Evolutionary conservation across 306 rosid species (phyloP), one percentile per base, ranked within the genome.

Genomic region (Lotus japonicus): DNA sequence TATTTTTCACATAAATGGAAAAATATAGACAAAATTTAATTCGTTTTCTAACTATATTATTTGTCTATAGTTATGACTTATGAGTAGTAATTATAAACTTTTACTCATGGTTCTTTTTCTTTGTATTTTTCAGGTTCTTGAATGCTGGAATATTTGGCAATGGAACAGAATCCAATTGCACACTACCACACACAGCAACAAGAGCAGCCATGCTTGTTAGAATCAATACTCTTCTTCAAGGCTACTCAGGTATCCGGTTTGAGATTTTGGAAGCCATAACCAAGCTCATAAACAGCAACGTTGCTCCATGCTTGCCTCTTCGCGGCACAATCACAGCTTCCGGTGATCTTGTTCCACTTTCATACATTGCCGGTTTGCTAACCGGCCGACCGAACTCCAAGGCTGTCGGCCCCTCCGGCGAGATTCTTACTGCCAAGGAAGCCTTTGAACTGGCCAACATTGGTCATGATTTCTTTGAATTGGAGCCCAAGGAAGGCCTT

Each of bases 401-500:
- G 38, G 89, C 97, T 0, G 65, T 87, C 0, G 98, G 98, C 0
- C 94, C 95, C 8, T 14, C 79, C 0, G 95, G 98, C 0, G 81
- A 87, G 64, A 33, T 63, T 28, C 85, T 92, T 6, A 66, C 31
- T 36, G 94, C 98, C 0, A 41, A 67, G 11, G 83, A 89, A 58
- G 96, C 97, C 2, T 92, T 92, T 18, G 58, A 81, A 7, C 56
- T 75, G 0, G 96, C 92, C 0, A 80, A 69, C 3, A 77, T 92
- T 15, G 76, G 81, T 11, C 60, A 84, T 2, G 92, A 84, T 19
- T 92, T 92, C 57, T 92, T 92, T 16, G 96, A 89, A 60, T 78
- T 92, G 71, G 96, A 89, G 58, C 98, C 98, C 0, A 92, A 92
- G 48, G 98, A 92, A 83, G 98, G 98, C 7, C 82, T 92, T 21